Evolutionary conservation across 352 stramenopile species (phyloP).

Genomic region (Plasmopara viticola): DNA sequence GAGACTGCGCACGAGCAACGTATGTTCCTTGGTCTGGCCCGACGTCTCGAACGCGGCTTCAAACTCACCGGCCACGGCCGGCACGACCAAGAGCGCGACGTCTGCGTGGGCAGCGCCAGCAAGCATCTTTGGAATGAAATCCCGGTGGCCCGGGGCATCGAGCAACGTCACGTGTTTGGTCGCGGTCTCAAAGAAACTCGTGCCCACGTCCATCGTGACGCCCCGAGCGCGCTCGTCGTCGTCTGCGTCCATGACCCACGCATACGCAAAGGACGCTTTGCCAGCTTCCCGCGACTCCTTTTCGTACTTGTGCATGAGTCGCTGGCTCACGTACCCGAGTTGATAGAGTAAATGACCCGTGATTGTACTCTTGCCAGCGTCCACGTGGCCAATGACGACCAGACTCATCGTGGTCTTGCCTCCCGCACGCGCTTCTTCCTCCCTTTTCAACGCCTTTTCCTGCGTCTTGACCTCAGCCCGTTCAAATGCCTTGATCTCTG

Average conservation of each 20-base stretch:
- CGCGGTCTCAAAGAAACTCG: constrained; percentile 87
- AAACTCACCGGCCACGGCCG: constrained; percentile 92
- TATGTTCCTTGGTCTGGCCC: constrained; percentile 98
- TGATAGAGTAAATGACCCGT: constrained; percentile 94
- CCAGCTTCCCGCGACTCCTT: constrained; percentile 86
- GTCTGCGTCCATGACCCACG: constrained; percentile 92
- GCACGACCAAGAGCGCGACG: constrained; percentile 92
- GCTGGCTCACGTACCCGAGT: constrained; percentile 83
- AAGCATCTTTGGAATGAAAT: constrained; percentile 99
- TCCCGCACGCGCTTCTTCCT: constrained; percentile 35
- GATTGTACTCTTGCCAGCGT: constrained; percentile 96
- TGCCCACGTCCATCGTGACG: constrained; percentile 97
- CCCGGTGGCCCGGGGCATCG: constrained; percentile 94
- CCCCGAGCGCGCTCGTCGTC: constrained; percentile 88
- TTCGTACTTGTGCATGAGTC: constrained; percentile 89
- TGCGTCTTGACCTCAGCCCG: constrained; percentile 68
- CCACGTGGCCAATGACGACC: constrained; percentile 96
- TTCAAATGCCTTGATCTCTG: constrained; percentile 62
- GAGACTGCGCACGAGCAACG: constrained; percentile 88
- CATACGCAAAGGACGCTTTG: constrained; percentile 94
- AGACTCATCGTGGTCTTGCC: constrained; percentile 88
- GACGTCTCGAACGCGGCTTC: constrained; percentile 91
- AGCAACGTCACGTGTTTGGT: constrained; percentile 92
- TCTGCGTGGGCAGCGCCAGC: constrained; percentile 89
- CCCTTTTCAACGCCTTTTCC: constrained; percentile 37